Conservation (phyloP, 2,329 filamentous ascomycete genomes). For the Tolypocladium ovalisporum region DNA sequence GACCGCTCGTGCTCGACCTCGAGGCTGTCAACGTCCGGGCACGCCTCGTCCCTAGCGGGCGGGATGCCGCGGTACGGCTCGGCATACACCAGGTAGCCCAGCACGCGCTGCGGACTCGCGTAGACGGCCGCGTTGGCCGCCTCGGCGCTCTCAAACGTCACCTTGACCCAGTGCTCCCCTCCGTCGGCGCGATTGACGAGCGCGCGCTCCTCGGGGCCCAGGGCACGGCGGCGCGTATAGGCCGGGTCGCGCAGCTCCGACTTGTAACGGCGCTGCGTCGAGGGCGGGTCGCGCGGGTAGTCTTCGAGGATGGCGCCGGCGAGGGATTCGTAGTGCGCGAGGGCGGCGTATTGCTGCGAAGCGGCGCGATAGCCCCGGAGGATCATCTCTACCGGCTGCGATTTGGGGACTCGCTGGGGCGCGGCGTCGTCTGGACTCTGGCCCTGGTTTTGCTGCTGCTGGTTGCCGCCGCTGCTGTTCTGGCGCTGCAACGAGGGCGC, state of each 20-base stretch:
- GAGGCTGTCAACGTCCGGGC: constrained; percentile 39
- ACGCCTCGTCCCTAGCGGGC: constrained; percentile 51
- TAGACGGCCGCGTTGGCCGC: constrained; percentile 60
- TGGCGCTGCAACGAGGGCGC: constrained; percentile 19
- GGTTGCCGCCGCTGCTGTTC: constrained; percentile 18
- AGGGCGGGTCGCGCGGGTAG: constrained; percentile 76
- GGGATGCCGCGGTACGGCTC: constrained; percentile 58
- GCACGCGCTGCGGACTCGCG: constrained; percentile 59
- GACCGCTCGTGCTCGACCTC: constrained; percentile 19
- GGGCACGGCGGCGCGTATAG: constrained; percentile 50
- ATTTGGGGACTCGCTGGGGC: constrained; percentile 21
- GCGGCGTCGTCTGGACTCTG: constrained; percentile 27
- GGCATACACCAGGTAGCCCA: constrained; percentile 60
- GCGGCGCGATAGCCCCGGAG: constrained; percentile 66
- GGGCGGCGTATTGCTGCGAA: constrained; percentile 69
- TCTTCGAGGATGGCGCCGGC: constrained; percentile 86
- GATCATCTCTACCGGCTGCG: constrained; percentile 60
- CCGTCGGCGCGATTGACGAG: constrained; percentile 75
- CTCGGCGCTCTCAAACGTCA: constrained; percentile 66
- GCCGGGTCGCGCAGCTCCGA: constrained; percentile 64
- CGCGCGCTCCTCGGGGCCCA: constrained; percentile 62
- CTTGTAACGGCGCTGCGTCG: constrained; percentile 59
- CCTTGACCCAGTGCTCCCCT: constrained; percentile 85
- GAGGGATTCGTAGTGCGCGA: constrained; percentile 79
- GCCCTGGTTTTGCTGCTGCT: constrained; percentile 19